Conservation (phyloP, 164 flowering plant species). For the Sedum album region DNA sequence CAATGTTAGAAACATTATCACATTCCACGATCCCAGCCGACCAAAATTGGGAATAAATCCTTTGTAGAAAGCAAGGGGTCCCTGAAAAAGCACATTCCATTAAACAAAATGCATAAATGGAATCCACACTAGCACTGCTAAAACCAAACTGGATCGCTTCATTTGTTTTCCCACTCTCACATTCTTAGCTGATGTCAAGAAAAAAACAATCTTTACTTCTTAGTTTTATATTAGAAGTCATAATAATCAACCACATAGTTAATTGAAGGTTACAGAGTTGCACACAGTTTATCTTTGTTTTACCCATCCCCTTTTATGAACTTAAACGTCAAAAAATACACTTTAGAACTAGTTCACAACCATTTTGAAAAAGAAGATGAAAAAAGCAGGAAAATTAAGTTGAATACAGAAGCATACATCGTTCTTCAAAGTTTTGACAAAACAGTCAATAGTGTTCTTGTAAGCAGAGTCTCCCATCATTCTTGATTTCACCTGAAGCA, state of each 20-base stretch:
- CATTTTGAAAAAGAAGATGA: neutral
- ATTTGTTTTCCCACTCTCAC: too few relatives aligned
- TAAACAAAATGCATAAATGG: neutral
- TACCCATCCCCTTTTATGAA: too few relatives aligned
- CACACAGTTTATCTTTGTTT: too few relatives aligned
- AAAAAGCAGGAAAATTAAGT: neutral
- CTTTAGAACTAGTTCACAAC: neutral
- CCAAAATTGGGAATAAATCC: constrained; percentile 88
- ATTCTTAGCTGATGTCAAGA: too few relatives aligned
- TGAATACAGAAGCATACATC: constrained; percentile 43
- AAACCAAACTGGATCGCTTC: too few relatives aligned
- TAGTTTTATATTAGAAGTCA: too few relatives aligned
- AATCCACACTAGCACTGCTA: neutral
- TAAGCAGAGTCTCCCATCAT: constrained; percentile 94
- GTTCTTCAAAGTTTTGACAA: constrained; percentile 71
- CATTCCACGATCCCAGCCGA: constrained; percentile 87
- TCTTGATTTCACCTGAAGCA: constrained; percentile 81
- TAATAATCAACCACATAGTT: too few relatives aligned
- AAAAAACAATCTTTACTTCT: too few relatives aligned
- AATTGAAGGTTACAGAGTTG: too few relatives aligned
- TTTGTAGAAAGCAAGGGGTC: constrained; percentile 77
- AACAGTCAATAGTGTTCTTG: constrained; percentile 87
- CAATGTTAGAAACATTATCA: constrained; percentile 78
- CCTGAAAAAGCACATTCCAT: constrained; percentile 36
- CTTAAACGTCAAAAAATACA: neutral